These are phyloP conservation scores for Cyclotella kingstonii DNA, from an alignment of 108 stramenopile genomes.

Conservation along the genomic window DNA sequence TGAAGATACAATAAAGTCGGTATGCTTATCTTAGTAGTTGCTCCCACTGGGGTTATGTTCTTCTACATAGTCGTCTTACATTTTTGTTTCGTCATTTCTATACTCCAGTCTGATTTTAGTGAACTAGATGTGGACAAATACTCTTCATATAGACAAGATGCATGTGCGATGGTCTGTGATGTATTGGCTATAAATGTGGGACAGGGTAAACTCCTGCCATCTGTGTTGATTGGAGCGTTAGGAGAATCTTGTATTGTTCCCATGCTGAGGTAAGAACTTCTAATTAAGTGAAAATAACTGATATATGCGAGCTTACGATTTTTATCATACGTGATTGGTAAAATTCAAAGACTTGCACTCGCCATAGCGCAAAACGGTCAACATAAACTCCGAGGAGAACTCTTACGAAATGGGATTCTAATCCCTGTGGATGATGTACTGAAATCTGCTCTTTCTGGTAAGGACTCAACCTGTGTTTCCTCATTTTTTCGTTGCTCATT, in stretches of 20 bases:
- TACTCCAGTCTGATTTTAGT: constrained; percentile 19
- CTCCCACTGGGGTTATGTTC: neutral
- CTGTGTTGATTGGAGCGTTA: constrained; percentile 73
- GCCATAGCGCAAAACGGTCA: constrained; percentile 69
- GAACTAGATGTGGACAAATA: constrained; percentile 41
- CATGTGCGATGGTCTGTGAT: constrained; percentile 61
- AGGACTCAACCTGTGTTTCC: too few species aligned
- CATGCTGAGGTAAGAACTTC: constrained; percentile 42
- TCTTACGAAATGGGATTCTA: constrained; percentile 64
- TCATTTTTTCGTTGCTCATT: too few species aligned
- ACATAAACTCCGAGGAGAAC: constrained; percentile 59
- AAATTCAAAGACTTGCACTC: constrained; percentile 17
- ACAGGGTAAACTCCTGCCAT: constrained; percentile 55
- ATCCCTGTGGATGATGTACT: constrained; percentile 75
- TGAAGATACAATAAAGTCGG: constrained; percentile 4
- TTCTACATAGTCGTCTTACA: neutral
- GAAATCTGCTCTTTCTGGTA: constrained; percentile 45
- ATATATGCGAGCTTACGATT: too few species aligned
- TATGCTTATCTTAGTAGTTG: neutral
- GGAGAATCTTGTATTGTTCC: constrained; percentile 61
- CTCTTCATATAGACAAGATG: constrained; percentile 49
- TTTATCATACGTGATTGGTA: neutral
- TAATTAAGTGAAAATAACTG: neutral
- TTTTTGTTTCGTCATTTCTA: constrained; percentile 16
- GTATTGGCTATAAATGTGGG: constrained; percentile 42